A percentile compares a stretch with the other conserved stretches of the same genome.
Evolutionary conservation across 306 rosid genomes (phyloP).

Genomic region (Trichosanthes cucumerina): DNA sequence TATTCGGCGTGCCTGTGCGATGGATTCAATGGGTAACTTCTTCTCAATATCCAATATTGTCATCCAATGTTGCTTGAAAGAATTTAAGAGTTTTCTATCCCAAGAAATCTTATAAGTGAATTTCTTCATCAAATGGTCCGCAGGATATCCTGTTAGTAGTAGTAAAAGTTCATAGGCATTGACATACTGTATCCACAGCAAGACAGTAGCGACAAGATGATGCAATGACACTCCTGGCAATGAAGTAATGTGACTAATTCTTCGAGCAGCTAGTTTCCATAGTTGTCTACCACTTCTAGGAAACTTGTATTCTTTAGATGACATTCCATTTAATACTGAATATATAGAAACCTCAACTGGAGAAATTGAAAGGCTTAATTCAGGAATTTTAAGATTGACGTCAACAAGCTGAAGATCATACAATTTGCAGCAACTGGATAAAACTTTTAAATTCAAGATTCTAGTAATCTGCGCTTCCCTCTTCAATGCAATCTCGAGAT

Average conservation of each 20-base stretch:
- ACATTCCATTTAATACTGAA: constrained; percentile 32
- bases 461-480: constrained; percentile 19
- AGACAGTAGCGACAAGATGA: constrained; percentile 36
- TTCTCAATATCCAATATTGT: constrained; percentile 57
- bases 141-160: constrained; percentile 49
- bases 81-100: constrained; percentile 28
- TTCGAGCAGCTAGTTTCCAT: constrained; percentile 73
- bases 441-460: constrained; percentile 32
- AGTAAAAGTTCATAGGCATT: constrained; percentile 57
- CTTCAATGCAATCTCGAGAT: constrained; percentile 41
- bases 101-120: constrained; percentile 35
- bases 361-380: constrained; percentile 36
- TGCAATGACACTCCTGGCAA: constrained; percentile 39
- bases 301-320: constrained; percentile 29
- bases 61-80: constrained; percentile 48
- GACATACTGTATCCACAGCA: constrained; percentile 69
- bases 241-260: constrained; percentile 32
- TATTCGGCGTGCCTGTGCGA: constrained; percentile 69
- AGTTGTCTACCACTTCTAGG: constrained; percentile 65
- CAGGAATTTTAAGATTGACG: constrained; percentile 48
- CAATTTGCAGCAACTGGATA: constrained; percentile 33
- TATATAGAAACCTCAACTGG: constrained; percentile 47
- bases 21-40: constrained; percentile 58
- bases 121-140: constrained; percentile 29
- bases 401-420: constrained; percentile 43